These are phyloP conservation scores for Xylaria intraflava DNA, from an alignment of 495 filamentous ascomycete genomes.

Conservation along the genomic window DNA sequence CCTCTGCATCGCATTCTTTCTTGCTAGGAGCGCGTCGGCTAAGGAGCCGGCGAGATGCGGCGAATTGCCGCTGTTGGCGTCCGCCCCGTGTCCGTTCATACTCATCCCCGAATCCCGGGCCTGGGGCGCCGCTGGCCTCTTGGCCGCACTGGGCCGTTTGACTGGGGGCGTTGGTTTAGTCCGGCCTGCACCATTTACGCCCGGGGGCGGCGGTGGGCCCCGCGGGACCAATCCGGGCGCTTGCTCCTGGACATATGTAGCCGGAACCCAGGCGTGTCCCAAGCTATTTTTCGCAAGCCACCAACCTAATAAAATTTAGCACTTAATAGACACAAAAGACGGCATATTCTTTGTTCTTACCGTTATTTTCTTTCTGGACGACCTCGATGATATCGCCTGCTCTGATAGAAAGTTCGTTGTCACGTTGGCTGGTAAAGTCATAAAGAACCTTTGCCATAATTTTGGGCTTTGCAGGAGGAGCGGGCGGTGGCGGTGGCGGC, in stretches of 20 bases:
- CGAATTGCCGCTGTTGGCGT: slow-evolving; percentile 62
- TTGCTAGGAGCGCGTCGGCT: slow-evolving; percentile 70
- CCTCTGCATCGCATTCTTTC: slow-evolving; percentile 59
- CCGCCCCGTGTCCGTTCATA: slow-evolving; percentile 60
- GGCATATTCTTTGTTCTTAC: slow-evolving; percentile 46
- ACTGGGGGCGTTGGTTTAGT: slow-evolving; percentile 72
- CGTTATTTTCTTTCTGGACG: slow-evolving; percentile 82
- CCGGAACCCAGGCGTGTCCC: slow-evolving; percentile 84
- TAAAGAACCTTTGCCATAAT: slow-evolving; percentile 83
- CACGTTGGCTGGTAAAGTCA: slow-evolving; percentile 72
- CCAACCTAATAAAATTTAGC: slow-evolving; percentile 59
- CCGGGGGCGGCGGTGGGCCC: slow-evolving; percentile 44
- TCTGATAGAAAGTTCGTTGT: slow-evolving; percentile 71
- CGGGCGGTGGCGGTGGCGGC: slow-evolving; percentile 63
- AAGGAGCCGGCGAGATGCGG: slow-evolving; percentile 71
- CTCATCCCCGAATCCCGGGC: slow-evolving; percentile 68
- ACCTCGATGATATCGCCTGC: slow-evolving; percentile 78
- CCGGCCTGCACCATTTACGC: slow-evolving; percentile 49
- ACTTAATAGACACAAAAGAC: slow-evolving; percentile 21
- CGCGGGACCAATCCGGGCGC: slow-evolving; percentile 52
- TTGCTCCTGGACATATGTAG: slow-evolving; percentile 85
- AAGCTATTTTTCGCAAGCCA: slow-evolving; percentile 74
- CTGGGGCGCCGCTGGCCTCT: slow-evolving; percentile 60
- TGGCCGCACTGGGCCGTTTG: slow-evolving; percentile 68
- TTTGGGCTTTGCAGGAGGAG: slow-evolving; percentile 57